Conservation (phyloP, 78 protist species). For the Corallochytrium limacisporum region DNA sequence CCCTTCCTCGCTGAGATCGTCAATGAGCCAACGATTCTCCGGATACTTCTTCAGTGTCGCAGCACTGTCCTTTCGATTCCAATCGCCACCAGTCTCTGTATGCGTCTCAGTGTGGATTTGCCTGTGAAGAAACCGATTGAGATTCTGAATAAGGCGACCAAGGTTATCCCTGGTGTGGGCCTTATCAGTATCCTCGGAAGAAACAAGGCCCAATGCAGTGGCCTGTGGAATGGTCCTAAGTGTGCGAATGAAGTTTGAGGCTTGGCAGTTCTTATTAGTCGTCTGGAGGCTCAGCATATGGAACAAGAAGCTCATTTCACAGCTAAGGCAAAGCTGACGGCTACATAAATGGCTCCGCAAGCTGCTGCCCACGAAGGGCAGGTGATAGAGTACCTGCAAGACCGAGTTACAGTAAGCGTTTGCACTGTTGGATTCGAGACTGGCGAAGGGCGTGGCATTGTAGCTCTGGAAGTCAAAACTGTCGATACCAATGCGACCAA, state of each 20-base stretch:
- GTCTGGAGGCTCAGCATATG: not conserved
- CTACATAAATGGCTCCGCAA: not conserved
- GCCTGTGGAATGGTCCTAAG: conserved; percentile 2
- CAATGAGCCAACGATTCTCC: too few relatives aligned
- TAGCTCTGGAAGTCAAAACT: not conserved
- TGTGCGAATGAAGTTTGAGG: not conserved
- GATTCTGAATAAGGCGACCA: not conserved
- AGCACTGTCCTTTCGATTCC: too few relatives aligned
- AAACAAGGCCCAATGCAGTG: not conserved
- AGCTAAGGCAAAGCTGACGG: not conserved
- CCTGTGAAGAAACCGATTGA: not conserved
- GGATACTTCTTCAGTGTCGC: too few relatives aligned
- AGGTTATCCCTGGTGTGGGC: not conserved
- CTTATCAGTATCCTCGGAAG: not conserved
- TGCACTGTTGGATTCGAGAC: not conserved
- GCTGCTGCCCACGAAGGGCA: not conserved
- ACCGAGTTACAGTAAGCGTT: conserved; percentile 9
- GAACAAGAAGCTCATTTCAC: conserved; percentile 8
- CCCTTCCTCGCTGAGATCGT: too few relatives aligned
- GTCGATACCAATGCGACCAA: not conserved
- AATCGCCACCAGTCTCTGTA: too few relatives aligned
- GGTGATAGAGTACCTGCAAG: not conserved
- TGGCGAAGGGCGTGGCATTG: not conserved
- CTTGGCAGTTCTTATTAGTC: conserved; percentile 12
- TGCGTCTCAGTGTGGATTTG: not conserved